These are phyloP conservation scores for Curvularia sp. DNA, from an alignment of 2,329 filamentous ascomycete genomes.

Conservation along the genomic window DNA sequence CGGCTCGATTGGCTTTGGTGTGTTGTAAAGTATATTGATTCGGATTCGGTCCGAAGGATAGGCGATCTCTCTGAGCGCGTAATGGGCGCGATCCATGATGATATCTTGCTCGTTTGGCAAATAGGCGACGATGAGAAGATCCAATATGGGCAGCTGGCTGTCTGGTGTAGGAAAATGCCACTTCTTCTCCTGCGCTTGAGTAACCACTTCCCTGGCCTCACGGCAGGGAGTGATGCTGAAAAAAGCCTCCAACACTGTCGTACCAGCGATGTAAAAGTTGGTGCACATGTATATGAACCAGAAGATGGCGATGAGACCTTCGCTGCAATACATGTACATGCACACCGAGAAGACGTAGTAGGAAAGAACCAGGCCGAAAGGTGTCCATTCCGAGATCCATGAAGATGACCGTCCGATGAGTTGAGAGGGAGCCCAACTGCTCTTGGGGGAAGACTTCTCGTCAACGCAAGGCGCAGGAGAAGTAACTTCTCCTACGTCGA, in stretches of 20 bases:
- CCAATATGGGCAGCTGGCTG: conserved; percentile 52
- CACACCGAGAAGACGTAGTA: conserved; percentile 54
- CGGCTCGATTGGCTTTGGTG: conserved; percentile 55
- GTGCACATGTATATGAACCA: conserved; percentile 56
- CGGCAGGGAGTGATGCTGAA: conserved; percentile 49
- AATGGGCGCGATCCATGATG: conserved; percentile 56
- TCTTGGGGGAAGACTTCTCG: conserved; percentile 15
- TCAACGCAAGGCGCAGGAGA: conserved; percentile 15
- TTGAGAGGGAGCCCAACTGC: conserved; percentile 8
- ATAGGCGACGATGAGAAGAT: conserved; percentile 59
- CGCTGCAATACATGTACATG: conserved; percentile 52
- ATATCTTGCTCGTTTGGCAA: conserved; percentile 61
- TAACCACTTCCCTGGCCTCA: conserved; percentile 48
- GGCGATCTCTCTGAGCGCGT: conserved; percentile 56
- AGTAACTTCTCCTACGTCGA: conserved; percentile 36
- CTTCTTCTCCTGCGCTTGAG: conserved; percentile 48
- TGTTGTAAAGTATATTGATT: conserved; percentile 59
- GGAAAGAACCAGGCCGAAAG: conserved; percentile 51
- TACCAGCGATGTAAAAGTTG: conserved; percentile 55
- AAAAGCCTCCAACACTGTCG: conserved; percentile 53
- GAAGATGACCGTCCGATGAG: conserved; percentile 28
- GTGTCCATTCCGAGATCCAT: conserved; percentile 52
- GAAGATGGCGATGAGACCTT: conserved; percentile 50
- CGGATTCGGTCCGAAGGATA: conserved; percentile 57
- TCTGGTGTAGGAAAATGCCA: conserved; percentile 54